phyloP scores from a whole-genome alignment of 805 yeast genomes.

The Diddensiella transvaalensis region DNA sequence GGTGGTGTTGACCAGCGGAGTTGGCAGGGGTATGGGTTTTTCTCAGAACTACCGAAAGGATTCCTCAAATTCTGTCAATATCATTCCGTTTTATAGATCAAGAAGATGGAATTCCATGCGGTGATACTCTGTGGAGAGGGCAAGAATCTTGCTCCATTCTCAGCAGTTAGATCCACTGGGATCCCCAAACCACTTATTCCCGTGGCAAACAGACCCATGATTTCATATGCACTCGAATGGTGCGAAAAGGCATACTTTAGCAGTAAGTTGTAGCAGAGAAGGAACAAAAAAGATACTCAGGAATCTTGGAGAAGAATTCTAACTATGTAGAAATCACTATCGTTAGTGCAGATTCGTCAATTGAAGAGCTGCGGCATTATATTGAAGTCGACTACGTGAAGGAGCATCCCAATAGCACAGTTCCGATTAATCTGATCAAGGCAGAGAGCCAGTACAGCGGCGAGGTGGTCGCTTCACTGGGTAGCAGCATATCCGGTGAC shows the following conservation, averaged over 20 bases:
- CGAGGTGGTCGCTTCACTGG: constrained; percentile 19
- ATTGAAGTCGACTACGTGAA: constrained; percentile 41
- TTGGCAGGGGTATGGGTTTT: too few species aligned
- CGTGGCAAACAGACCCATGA: constrained; percentile 83
- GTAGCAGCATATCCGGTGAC: constrained; percentile 36
- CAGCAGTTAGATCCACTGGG: constrained; percentile 55
- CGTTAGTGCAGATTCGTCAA: constrained; percentile 49
- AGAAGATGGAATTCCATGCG: constrained; percentile 84
- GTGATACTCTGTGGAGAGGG: constrained; percentile 89
- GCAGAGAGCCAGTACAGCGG: constrained; percentile 19
- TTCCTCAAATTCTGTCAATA: too few species aligned
- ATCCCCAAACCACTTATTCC: constrained; percentile 83
- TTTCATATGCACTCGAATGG: constrained; percentile 87
- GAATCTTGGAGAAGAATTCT: not conserved
- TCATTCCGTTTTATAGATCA: too few species aligned
- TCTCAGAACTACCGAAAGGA: too few species aligned
- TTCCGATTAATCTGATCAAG: constrained; percentile 16
- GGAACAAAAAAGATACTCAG: too few species aligned
- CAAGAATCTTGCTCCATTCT: constrained; percentile 62
- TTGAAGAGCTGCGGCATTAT: constrained; percentile 45
- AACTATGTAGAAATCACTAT: constrained; percentile 46
- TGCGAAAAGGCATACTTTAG: constrained; percentile 82
- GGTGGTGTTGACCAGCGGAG: too few species aligned
- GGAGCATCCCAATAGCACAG: not conserved
- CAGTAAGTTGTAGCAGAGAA: constrained; percentile 29